Percentiles rank a stretch among this genome's conserved stretches.
phyloP scores from a whole-genome alignment of 768 basidiomycete genomes.

The Leccinum incarnatum region DNA sequence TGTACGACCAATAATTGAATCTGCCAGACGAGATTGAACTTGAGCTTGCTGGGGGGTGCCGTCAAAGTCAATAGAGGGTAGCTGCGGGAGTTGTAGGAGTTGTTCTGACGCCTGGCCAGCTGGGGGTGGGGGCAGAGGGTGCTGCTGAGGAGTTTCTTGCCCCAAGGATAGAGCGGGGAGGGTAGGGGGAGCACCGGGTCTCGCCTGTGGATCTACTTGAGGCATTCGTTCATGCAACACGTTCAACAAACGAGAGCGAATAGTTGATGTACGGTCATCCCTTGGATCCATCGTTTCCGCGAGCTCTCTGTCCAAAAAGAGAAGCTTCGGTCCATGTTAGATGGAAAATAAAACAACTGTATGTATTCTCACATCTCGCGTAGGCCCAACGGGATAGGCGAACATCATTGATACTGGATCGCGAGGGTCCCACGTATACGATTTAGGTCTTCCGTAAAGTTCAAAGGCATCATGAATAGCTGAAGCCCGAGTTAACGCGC shows the following conservation, averaged over 20 bases:
- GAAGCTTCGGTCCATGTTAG: slow-evolving; percentile 46
- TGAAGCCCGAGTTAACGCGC: slow-evolving; percentile 29
- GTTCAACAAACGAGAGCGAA: slow-evolving; percentile 59
- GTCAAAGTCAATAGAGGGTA: slow-evolving; percentile 61
- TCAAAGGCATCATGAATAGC: slow-evolving; percentile 84
- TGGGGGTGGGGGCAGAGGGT: slow-evolving; percentile 24
- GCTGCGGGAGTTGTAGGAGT: slow-evolving; percentile 36
- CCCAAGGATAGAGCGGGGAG: slow-evolving; percentile 19
- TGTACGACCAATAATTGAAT: slow-evolving; percentile 28
- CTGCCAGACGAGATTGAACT: slow-evolving; percentile 16
- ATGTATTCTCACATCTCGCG: slow-evolving; percentile 65
- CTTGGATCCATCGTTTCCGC: slow-evolving; percentile 77
- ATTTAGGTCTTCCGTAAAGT: slow-evolving; percentile 83
- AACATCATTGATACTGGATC: slow-evolving; percentile 86
- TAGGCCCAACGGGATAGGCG: slow-evolving; percentile 84
- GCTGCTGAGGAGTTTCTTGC: slow-evolving; percentile 25
- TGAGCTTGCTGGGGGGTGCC: slow-evolving; percentile 15
- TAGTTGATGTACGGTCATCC: slow-evolving; percentile 70
- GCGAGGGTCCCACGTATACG: slow-evolving; percentile 88
- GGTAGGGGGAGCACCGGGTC: slow-evolving; percentile 9
- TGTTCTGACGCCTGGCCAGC: slow-evolving; percentile 10
- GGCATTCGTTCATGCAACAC: slow-evolving; percentile 67
- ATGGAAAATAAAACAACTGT: neutral
- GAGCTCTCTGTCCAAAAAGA: slow-evolving; percentile 85
- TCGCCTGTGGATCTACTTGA: slow-evolving; percentile 27